Base-by-base conservation (phyloP, 495 filamentous ascomycete genomes). In the Baudoinia panamericana region DNA sequence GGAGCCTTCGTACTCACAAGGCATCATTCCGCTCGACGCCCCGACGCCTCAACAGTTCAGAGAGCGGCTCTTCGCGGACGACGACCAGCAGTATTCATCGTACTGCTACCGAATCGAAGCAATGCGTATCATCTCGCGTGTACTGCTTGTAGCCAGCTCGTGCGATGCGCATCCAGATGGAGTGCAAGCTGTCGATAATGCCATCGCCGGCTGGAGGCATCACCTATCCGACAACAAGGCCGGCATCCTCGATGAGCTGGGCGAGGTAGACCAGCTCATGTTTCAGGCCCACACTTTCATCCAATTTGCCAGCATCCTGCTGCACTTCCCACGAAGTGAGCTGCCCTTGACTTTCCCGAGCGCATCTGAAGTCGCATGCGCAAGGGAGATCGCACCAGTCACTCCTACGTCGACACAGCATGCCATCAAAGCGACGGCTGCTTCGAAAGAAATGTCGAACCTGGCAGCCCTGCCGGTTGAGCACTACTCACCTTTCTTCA, bases 401-500 rank as follows among this genome's bases (percentile, higher is more conserved):
- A 17, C 43, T 7, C 35, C 48, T 3, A 43, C 44, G 7, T 39
- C 24, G 5, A 44, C 54, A 11, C 47, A 53, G 19, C 84, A 93
- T 61, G 82, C 82, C 19, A 76, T 76, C 37, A 86, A 90, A 57
- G 84, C 80, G 26, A 68, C 87, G 45, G 74, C 72, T 19, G 82
- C 82, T 0, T 83, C 86, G 5, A 77, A 76, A 50, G 76, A 80
- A 29, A 76, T 93, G 41, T 79, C 76, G 15, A 72, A 75, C 32
- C 73, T 94, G 43, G 76, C 87, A 17, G 79, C 80, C 12, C 76
- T 88, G 31, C 80, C 82, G 11, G 70, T 81, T 0, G 67, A 88
- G 4, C 64, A 75, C 8, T 75, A 93, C 63, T 86, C 83, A 2
- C 84, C 86, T 17, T 87, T 93, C 61, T 87, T 93, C 64, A 85